Evolutionary conservation across 805 yeast genomes (phyloP), one percentile per base, ranked within the genome.

Genomic region (Ogataea methanolica): DNA sequence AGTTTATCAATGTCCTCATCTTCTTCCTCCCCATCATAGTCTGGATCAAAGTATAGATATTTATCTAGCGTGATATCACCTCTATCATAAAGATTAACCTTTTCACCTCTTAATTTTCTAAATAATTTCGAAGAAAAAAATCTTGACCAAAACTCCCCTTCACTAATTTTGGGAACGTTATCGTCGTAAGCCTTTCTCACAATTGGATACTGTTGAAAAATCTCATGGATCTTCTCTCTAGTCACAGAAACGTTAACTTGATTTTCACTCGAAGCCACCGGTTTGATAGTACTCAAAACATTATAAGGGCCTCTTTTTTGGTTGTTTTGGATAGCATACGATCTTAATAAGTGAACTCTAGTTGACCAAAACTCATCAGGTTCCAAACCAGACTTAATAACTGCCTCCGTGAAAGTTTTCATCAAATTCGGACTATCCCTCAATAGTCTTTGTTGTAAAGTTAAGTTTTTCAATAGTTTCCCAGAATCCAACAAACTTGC

Each of bases 131-230:
- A 90, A 58, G 88, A 83, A 73, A 94, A 94, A 60, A 94, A 94
- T 52, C 97, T 72, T 11, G 96, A 88, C 99, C 99, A 94, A 58
- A 94, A 94, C 60, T 87, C 96, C 38, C 92, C 91, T 63, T 94
- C 98, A 42, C 80, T 77, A 45, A 94, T 74, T 51, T 84, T 83
- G 1, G 98, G 99, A 5, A 94, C 99, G 48, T 83, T 83, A 46
- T 94, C 99, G 49, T 80, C 83, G 60, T 87, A 94, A 0, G 98
- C 98, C 52, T 79, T 80, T 50, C 88, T 80, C 23, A 94, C 95
- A 36, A 91, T 80, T 0, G 99, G 99, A 60, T 92, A 94, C 49
- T 92, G 96, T 44, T 83, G 88, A 62, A 94, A 91, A 21, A 94
- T 89, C 53, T 86, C 95, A 47, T 80, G 83, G 59, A 94, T 91